Evolutionary conservation across 345 rosid species (phyloP), one percentile per base, ranked within the genome.

Genomic region (Hypericum perforatum): DNA sequence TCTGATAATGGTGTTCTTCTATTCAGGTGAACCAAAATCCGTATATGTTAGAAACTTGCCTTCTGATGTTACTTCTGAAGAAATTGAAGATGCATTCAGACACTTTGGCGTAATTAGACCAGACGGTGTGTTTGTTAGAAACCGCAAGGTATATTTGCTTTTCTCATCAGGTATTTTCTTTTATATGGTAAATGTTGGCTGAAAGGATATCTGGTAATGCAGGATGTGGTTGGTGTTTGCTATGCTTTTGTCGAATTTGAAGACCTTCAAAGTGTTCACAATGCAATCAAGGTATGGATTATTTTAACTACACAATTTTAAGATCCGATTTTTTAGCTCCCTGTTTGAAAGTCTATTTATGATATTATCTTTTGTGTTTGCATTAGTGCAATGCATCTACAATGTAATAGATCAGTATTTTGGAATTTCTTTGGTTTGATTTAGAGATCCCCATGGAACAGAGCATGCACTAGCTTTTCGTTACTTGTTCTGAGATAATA

Each of bases 241-340:
- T 92, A 85, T 66, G 98, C 98, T 9, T 92, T 88, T 64, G 96
- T 92, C 22, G 98, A 92, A 78, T 92, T 78, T 60, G 98, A 88
- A 79, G 98, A 92, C 73, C 72, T 85, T 50, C 11, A 59, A 39
- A 74, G 86, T 39, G 98, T 88, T 54, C 95, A 85, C 58, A 88
- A 88, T 72, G 96, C 96, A 61, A 74, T 92, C 59, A 78, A 82
- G 96, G 98, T 92, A 56, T 63, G 41, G 45, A 40, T 1, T 22
- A 22, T 67, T 47, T 58, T 9, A 43, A 37, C 29, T 38, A 13
- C 4, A 5, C 15, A 14, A 48, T 6, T 9, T 14, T 43, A 15
- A 6, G 3, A 56, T 39, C 16, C 44, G 15, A 16, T 11, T 37
- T 5, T 37, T 16, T 2, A 4, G 39, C 32, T 37, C 13, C 39